Conservation (phyloP, 2,329 filamentous ascomycete species). For the Berkeleyomyces rouxiae region DNA sequence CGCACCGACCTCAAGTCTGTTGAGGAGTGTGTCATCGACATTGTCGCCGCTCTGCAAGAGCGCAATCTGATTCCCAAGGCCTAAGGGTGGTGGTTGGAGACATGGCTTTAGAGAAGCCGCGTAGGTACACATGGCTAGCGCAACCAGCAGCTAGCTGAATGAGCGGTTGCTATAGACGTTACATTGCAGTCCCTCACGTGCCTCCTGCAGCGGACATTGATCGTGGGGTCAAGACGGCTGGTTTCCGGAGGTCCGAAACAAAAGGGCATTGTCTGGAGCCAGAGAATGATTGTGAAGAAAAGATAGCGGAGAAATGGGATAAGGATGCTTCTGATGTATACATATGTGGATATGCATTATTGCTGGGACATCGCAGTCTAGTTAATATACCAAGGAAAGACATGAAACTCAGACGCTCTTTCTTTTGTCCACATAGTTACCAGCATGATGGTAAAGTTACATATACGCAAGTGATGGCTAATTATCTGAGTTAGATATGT, state of each 20-base stretch:
- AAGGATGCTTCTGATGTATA: background rate
- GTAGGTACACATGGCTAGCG: slow-evolving; percentile 1
- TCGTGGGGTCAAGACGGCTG: background rate
- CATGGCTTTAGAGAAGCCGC: background rate
- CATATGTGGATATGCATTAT: background rate
- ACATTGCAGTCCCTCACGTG: background rate
- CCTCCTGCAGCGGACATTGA: background rate
- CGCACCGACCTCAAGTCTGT: slow-evolving; percentile 67
- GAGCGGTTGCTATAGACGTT: background rate
- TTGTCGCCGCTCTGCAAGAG: slow-evolving; percentile 60
- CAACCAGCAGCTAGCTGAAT: background rate
- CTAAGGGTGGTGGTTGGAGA: background rate
- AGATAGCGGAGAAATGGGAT: background rate
- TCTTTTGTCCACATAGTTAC: too few species aligned
- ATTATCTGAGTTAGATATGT: too few species aligned
- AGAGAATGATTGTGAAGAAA: background rate
- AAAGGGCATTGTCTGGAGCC: background rate
- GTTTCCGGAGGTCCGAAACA: slow-evolving; percentile 10
- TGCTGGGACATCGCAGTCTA: background rate
- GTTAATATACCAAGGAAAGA: background rate
- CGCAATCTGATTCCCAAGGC: slow-evolving; percentile 30
- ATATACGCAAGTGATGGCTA: too few species aligned
- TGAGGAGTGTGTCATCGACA: slow-evolving; percentile 75
- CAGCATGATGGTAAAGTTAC: too few species aligned
- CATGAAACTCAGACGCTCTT: background rate